Conservation (phyloP, 192 early-diverging fungal genomes). For the Backusella psychrophila region DNA sequence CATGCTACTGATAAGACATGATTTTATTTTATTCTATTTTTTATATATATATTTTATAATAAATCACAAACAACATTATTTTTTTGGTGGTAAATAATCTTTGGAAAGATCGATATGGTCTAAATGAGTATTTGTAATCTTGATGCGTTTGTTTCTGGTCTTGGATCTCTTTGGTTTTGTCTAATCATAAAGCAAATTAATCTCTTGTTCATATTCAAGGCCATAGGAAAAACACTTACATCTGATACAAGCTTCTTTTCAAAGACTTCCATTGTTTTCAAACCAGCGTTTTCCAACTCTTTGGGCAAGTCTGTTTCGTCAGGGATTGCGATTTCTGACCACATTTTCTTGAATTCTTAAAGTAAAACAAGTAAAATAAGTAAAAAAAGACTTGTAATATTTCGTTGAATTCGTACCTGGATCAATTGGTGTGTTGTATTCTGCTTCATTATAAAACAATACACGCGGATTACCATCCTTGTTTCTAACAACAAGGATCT, state of each 20-base stretch:
- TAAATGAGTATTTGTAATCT: slow-evolving; percentile 82
- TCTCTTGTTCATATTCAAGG: background rate
- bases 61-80: background rate
- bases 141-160: slow-evolving; percentile 61
- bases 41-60: background rate
- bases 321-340: slow-evolving; percentile 65
- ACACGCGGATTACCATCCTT: slow-evolving; percentile 65
- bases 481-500: slow-evolving; percentile 60
- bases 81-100: slow-evolving; percentile 55
- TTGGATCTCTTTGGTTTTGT: slow-evolving; percentile 56
- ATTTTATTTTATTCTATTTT: background rate
- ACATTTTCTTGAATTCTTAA: slow-evolving; percentile 73
- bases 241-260: slow-evolving; percentile 59
- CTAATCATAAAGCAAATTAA: slow-evolving; percentile 15
- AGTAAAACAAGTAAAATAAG: slow-evolving; percentile 10
- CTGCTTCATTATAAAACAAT: slow-evolving; percentile 65
- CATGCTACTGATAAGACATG: background rate
- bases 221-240: slow-evolving; percentile 20
- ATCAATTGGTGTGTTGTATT: slow-evolving; percentile 53
- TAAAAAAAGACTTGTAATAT: background rate
- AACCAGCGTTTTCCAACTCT: slow-evolving; percentile 67
- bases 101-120: slow-evolving; percentile 70
- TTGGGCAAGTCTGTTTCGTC: slow-evolving; percentile 70
- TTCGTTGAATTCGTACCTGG: slow-evolving; percentile 28
- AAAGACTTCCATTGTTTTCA: slow-evolving; percentile 72